Evolutionary conservation across 2,329 filamentous ascomycete genomes (phyloP), one percentile per base, ranked within the genome.

Genomic region (Hysterium pulicare): DNA sequence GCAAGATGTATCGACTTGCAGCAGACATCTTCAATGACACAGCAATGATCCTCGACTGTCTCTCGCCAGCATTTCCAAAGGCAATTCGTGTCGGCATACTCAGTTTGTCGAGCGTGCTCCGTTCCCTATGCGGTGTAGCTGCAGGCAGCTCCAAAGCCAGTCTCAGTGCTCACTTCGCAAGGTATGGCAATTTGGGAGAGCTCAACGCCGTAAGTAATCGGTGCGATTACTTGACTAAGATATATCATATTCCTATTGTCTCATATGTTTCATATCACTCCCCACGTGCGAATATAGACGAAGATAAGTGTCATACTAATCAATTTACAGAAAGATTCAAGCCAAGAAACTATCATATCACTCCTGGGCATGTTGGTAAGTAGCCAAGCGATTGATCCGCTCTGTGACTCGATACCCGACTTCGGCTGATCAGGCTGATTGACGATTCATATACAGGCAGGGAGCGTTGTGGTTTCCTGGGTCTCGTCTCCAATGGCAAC

Each of bases 331-430:
- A 84, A 95, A 77, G 91, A 97, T 63, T 90, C 90, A 10, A 94
- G 87, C 51, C 93, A 97, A 70, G 93, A 97, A 69, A 97, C 91
- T 0, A 82, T 95, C 16, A 87, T 98, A 43, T 91, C 88, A 2
- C 74, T 97, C 20, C 48, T 95, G 24, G 93, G 93, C 2, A 90
- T 97, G 79, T 75, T 95, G 39, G 77, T 79, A 66, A 61, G 72
- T 59, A 30, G 19, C 30, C 20, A 28, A 28, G 24, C 24, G 24
- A 32, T 34, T 23, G 24, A 39, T 24, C 37, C 48, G 15, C 31
- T 40, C 41, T 44, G 28, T 46, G 33, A 31, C 28, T 22, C 13
- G 28, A 22, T 33, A 21, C 30, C 16, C 19, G 21, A 42, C 38
- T 22, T 38, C 22, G n/a, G 23, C 24, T 46, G 40, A 43, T 42